Evolutionary conservation across 1,284 basidiomycete species (phyloP), one percentile per base, ranked within the genome.

Genomic region (Wallemia ichthyophaga): DNA sequence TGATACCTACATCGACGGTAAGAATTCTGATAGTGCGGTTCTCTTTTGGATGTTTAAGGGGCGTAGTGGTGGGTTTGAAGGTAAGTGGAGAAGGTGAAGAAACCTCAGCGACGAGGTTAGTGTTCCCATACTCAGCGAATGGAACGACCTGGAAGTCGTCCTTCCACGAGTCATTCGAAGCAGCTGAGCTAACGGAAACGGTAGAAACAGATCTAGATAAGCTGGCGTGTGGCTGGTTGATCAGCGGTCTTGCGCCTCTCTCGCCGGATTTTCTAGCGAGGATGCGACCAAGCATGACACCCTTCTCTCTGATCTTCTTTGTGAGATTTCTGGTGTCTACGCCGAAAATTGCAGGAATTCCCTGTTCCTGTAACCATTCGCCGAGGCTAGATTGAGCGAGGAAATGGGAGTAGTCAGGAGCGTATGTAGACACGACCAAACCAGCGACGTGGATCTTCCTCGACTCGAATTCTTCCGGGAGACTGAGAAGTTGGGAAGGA

Each of bases 1-100:
- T 99, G 85, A 98, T 96, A 54, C 94, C 94, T 59, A 98, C 91
- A 70, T 99, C 94, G 60, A 98, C 74, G 2, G 87, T 87, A 24
- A 98, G 68, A 58, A 99, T 78, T 62, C 94, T 83, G 33, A 98
- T 69, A 1, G 80, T 74, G 58, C 89, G 80, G 58, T 79, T 78
- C 24, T 75, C 75, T 1, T 80, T 81, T 1, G 87, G 85, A 70
- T 98, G 88, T 58, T 80, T 67, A 61, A 76, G 76, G 27, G 78
- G 73, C 33, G 71, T 68, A 32, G 70, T 67, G 32, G 72, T 70
- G 56, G 83, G 78, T 60, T 76, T 75, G 75, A 83, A 89, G 25
- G 91, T 66, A 59, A 78, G 77, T 1, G 91, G 79, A 61, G 75
- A 68, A 58, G 74, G 69, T 62, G 71, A 79, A 5, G 92, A 96